phyloP scores from a whole-genome alignment of 768 basidiomycete genomes.

The Termitomyces eurrhizus region DNA sequence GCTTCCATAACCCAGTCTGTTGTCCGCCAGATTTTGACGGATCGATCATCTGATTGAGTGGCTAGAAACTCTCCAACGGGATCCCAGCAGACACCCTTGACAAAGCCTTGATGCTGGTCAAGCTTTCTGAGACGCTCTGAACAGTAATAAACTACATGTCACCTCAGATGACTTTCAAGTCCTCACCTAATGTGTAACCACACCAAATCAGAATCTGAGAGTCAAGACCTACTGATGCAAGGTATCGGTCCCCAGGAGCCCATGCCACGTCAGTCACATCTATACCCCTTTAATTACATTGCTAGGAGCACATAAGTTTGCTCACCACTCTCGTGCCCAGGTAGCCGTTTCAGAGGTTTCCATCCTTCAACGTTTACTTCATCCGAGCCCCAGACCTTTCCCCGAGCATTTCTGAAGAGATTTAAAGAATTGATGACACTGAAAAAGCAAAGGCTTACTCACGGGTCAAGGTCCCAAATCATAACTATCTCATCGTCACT shows the following conservation, averaged over 20 bases:
- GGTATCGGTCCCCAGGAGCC: conserved; percentile 87
- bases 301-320: conserved; percentile 10
- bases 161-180: conserved; percentile 17
- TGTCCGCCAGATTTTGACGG: conserved; percentile 96
- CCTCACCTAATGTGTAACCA: conserved; percentile 78
- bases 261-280: conserved; percentile 96
- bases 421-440: conserved; percentile 6
- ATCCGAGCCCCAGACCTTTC: conserved; percentile 91
- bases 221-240: conserved; percentile 93
- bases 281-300: conserved; percentile 25
- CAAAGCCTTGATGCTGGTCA: conserved; percentile 90
- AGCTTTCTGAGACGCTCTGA: conserved; percentile 81
- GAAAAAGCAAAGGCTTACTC: conserved; percentile 32
- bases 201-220: conserved; percentile 93
- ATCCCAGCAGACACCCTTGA: conserved; percentile 99
- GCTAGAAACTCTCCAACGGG: conserved; percentile 97
- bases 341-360: conserved; percentile 89
- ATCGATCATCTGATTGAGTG: conserved; percentile 95
- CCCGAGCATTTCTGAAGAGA: conserved; percentile 58
- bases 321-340: conserved; percentile 92
- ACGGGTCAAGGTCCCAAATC: conserved; percentile 98
- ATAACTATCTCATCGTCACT: conserved; percentile 95
- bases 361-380: conserved; percentile 97
- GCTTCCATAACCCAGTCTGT: conserved; percentile 86
- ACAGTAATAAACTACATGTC: conserved; percentile 1